Conservation (phyloP, 75 land plant genomes). For the Cryptomeria japonica region DNA sequence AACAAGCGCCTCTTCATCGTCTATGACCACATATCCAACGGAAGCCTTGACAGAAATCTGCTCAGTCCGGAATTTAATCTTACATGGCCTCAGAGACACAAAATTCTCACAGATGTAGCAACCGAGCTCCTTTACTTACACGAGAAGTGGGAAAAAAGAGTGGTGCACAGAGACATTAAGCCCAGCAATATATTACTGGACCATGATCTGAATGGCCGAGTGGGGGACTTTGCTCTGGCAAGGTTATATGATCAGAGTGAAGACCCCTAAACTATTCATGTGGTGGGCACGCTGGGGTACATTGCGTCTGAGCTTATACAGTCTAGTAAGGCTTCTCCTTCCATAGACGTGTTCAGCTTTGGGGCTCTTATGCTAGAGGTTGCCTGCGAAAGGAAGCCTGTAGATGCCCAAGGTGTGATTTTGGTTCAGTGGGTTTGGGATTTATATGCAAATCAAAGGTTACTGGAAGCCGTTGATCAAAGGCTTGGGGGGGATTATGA, state of each 20-base stretch:
- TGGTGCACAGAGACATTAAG: conserved; percentile 29
- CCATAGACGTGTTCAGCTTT: background rate
- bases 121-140: conserved; percentile 20
- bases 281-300: conserved; percentile 21
- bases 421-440: background rate
- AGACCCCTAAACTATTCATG: background rate
- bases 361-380: background rate
- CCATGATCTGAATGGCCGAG: conserved; percentile 10
- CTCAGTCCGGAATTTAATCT: conserved; percentile 4
- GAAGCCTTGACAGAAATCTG: conserved; percentile 25
- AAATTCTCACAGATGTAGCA: conserved; percentile 21
- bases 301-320: conserved; percentile 6
- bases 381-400: conserved; percentile 11
- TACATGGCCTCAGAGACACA: conserved; percentile 14
- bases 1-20: conserved; percentile 43
- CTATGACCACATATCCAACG: conserved; percentile 56
- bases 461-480: background rate
- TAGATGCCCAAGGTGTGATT: background rate
- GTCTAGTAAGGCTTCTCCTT: background rate
- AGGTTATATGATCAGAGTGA: conserved; percentile 24
- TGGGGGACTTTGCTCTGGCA: conserved; percentile 36
- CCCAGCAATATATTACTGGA: conserved; percentile 31
- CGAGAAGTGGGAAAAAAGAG: conserved; percentile 22
- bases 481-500: background rate
- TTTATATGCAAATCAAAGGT: background rate